phyloP scores from a whole-genome alignment of 768 basidiomycete genomes.

The Pleurotus ostreatus region DNA sequence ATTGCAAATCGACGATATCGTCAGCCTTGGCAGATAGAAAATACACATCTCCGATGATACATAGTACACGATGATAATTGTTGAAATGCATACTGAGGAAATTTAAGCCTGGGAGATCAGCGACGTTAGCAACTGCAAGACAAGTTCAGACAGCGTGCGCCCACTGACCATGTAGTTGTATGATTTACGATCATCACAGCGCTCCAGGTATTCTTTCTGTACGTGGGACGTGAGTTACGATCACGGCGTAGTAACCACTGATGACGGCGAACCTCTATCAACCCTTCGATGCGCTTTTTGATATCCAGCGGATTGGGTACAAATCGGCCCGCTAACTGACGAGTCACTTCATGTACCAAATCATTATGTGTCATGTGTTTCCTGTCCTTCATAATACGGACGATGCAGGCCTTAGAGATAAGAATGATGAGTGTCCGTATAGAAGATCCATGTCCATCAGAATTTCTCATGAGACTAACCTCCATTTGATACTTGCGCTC shows the following conservation, averaged over 20 bases:
- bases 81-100: background rate
- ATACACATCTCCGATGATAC: background rate
- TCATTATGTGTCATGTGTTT: slow-evolving; percentile 88
- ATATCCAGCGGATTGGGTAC: slow-evolving; percentile 80
- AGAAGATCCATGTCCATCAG: background rate
- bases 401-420: slow-evolving; percentile 82
- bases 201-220: slow-evolving; percentile 93
- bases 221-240: background rate
- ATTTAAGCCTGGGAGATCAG: slow-evolving; percentile 6
- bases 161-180: slow-evolving; percentile 70
- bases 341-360: slow-evolving; percentile 85
- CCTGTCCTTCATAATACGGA: slow-evolving; percentile 95
- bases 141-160: background rate
- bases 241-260: background rate
- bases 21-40: background rate
- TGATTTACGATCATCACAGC: slow-evolving; percentile 82
- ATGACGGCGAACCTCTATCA: slow-evolving; percentile 75
- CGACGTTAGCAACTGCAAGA: background rate
- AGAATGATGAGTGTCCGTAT: background rate
- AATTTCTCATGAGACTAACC: slow-evolving; percentile 38
- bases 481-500: slow-evolving; percentile 88
- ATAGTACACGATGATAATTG: background rate
- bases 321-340: slow-evolving; percentile 82
- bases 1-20: too few relatives aligned
- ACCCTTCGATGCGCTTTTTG: slow-evolving; percentile 88